Base-by-base conservation (phyloP, 2,329 filamentous ascomycete species). In the Fusarium solani-melongenae region DNA sequence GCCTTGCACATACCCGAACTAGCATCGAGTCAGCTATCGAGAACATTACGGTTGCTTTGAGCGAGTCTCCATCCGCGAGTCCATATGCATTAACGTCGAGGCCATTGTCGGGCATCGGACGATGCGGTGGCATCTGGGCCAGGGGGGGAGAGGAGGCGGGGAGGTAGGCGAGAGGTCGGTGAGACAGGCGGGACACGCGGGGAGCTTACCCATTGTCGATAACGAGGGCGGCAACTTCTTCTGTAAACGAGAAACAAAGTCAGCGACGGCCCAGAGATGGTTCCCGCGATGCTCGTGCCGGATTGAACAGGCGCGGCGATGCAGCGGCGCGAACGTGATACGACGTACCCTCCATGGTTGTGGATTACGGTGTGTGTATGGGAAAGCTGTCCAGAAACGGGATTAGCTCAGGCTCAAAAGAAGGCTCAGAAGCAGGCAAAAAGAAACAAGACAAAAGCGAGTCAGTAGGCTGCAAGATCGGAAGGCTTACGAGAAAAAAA, bases 1-100 rank as follows among this genome's bases (percentile, higher is more conserved):
- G 96, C 96, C 92, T 99, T 99, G 91, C 96, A 99, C 96, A 99
- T 98, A 92, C 96, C 96, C 88, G 96, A 98, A 93, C 96, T 98
- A 86, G 76, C 82, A 69, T 78, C 66, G 78, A 72, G 83, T 88
- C 78, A 88, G 86, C 76, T 66, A 57, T 66, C 31, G 49, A 34
- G 20, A 20, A 53, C 62, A 10, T 53, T 38, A 57, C 17, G 14
- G 53, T 55, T 61, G 22, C 38, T 20, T 24, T 55, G 63, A n/a
- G 63, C 66, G 33, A 63, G 36, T 67, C 41, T 59, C 9, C 22
- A 55, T 53, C 44, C 53, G 44, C 51, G 58, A 66, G 46, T 55
- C 66, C 53, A 41, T 34, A 39, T 70, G 57, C 72, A 73, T 63
- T 44, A 33, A 46, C 39, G 38, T 67, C 58, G 64, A 70, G 64